Percentiles rank a stretch among this genome's conserved stretches.
Conservation (phyloP, 768 basidiomycete species). For the Strobilomyces confusus region DNA sequence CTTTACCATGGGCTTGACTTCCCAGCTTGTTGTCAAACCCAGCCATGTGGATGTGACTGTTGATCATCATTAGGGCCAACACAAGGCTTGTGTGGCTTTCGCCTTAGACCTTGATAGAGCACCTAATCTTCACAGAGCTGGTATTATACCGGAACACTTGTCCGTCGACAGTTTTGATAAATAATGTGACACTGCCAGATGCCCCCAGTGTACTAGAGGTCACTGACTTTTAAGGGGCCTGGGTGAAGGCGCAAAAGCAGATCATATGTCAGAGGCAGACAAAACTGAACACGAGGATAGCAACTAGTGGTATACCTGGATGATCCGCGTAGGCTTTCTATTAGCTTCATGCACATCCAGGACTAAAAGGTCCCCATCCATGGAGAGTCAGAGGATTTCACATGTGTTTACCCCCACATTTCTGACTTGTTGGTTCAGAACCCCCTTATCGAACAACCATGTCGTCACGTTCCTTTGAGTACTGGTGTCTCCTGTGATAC, state of each 20-base stretch:
- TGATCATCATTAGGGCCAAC: conserved; percentile 48
- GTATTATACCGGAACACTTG: conserved; percentile 63
- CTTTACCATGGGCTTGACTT: conserved; percentile 44
- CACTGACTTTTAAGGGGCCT: conserved; percentile 82
- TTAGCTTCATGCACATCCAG: conserved; percentile 67
- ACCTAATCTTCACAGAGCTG: not conserved
- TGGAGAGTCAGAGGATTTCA: conserved; percentile 76
- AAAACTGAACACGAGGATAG: not conserved
- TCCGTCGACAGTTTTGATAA: conserved; percentile 79
- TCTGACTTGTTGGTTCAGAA: conserved; percentile 82
- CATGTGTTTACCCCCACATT: conserved; percentile 74
- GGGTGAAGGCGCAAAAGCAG: not conserved
- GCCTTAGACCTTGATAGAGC: conserved; percentile 49
- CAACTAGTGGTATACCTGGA: conserved; percentile 50
- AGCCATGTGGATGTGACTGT: conserved; percentile 58
- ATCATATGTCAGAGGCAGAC: not conserved
- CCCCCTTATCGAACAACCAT: conserved; percentile 71
- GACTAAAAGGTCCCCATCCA: conserved; percentile 77
- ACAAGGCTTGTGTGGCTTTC: conserved; percentile 70
- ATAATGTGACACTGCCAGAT: conserved; percentile 52
- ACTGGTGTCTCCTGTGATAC: conserved; percentile 70
- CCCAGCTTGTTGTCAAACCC: conserved; percentile 80
- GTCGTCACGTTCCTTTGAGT: conserved; percentile 60
- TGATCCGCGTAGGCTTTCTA: conserved; percentile 54
- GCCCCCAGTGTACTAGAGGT: conserved; percentile 51